These are phyloP conservation scores for Panaeolus cyanescens DNA, from an alignment of 768 basidiomycete genomes.

Conservation along the genomic window DNA sequence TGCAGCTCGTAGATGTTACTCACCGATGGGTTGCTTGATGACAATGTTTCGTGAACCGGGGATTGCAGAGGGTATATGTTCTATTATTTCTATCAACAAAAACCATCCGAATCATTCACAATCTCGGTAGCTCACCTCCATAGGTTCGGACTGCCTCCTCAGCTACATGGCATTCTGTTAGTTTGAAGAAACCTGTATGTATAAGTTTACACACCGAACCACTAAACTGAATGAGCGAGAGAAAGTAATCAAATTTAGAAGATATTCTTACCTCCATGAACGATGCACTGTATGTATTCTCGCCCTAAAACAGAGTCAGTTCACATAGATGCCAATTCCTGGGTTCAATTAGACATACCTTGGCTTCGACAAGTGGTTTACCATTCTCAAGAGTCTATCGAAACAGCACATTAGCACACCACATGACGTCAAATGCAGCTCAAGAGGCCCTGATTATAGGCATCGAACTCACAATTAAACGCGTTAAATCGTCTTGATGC, in stretches of 20 bases:
- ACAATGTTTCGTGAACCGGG: conserved; percentile 78
- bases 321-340: background rate
- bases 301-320: conserved; percentile 53
- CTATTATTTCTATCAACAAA: conserved; percentile 33
- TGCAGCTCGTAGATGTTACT: conserved; percentile 20
- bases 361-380: conserved; percentile 83
- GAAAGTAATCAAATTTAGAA: background rate
- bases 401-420: conserved; percentile 10
- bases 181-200: background rate
- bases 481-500: conserved; percentile 83
- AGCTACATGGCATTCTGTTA: conserved; percentile 45
- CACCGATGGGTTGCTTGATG: conserved; percentile 91
- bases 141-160: conserved; percentile 92
- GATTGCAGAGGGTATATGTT: conserved; percentile 79
- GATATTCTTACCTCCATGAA: conserved; percentile 67
- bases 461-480: conserved; percentile 71
- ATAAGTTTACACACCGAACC: conserved; percentile 64
- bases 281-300: conserved; percentile 83
- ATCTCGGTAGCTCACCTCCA: conserved; percentile 57
- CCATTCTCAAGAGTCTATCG: conserved; percentile 92
- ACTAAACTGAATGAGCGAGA: conserved; percentile 42
- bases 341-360: conserved; percentile 43
- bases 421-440: conserved; percentile 21
- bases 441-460: conserved; percentile 6
- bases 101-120: background rate